These are phyloP conservation scores for Micromonas pusilla DNA, from an alignment of 139 green algal species.

Conservation along the genomic window DNA sequence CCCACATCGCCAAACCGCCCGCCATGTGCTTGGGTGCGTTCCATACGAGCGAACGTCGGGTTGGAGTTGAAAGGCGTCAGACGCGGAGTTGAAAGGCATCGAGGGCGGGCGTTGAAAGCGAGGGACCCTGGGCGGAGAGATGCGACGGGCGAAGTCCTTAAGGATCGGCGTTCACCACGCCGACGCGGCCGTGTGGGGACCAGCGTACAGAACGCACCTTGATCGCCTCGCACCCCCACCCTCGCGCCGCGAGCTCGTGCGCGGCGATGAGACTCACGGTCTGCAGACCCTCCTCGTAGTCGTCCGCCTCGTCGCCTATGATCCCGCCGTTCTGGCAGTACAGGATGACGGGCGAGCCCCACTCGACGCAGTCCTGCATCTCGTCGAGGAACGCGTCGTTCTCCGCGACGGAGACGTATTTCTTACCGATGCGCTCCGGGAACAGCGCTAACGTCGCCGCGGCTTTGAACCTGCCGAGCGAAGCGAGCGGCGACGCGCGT, in stretches of 20 bases:
- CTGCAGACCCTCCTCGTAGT: not conserved
- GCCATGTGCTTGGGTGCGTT: constrained; percentile 23
- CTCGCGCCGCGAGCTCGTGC: not conserved
- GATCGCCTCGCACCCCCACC: not conserved
- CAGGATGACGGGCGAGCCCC: constrained; percentile 3
- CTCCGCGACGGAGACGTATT: not conserved
- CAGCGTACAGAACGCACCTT: too few relatives aligned
- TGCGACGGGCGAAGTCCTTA: too few relatives aligned
- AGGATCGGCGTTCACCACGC: too few relatives aligned
- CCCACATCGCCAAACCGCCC: not conserved
- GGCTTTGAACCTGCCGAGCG: not conserved
- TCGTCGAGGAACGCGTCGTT: constrained; percentile 10
- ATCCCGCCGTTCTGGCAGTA: not conserved
- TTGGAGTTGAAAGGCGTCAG: too few relatives aligned
- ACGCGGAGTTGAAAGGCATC: too few relatives aligned
- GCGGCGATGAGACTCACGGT: not conserved
- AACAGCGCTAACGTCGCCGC: not conserved
- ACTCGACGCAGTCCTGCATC: not conserved
- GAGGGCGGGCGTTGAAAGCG: too few relatives aligned
- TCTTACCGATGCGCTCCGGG: not conserved
- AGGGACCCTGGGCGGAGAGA: too few relatives aligned
- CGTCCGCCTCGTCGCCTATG: not conserved
- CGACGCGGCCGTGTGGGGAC: too few relatives aligned
- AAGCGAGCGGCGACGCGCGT: too few relatives aligned
- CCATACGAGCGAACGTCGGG: too few relatives aligned